phyloP scores from a whole-genome alignment of 2,329 filamentous ascomycete species.

The Xylaria sp. region DNA sequence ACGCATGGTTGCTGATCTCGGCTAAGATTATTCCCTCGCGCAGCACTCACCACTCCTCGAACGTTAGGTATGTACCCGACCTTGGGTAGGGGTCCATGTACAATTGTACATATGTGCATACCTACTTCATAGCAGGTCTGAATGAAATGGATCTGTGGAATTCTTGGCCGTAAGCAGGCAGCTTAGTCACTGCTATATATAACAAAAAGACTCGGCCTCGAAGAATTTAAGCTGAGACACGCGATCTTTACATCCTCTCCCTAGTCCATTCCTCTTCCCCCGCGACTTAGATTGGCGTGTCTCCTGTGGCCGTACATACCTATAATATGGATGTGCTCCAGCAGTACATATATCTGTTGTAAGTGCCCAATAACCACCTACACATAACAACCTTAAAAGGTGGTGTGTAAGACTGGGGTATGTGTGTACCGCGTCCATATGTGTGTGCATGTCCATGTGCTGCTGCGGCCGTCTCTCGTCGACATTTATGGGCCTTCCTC shows the following conservation, averaged over 20 bases:
- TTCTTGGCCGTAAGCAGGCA: too few relatives aligned
- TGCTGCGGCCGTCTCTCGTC: background rate
- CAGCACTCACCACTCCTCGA: slow-evolving; percentile 5
- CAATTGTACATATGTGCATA: background rate
- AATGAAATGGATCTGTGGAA: too few relatives aligned
- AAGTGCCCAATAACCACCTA: background rate
- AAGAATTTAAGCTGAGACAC: background rate
- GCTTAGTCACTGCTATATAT: background rate
- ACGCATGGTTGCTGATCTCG: slow-evolving; percentile 19
- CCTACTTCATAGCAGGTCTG: too few relatives aligned
- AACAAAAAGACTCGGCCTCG: background rate
- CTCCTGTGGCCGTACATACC: background rate
- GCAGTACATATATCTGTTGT: background rate
- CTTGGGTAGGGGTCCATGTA: too few relatives aligned
- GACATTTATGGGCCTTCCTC: background rate
- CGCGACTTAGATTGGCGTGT: background rate
- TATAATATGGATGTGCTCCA: too few relatives aligned
- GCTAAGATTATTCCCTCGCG: slow-evolving; percentile 22
- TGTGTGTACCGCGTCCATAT: background rate
- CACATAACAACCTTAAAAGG: too few relatives aligned
- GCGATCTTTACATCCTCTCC: background rate
- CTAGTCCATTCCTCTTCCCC: background rate
- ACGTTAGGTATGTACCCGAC: too few relatives aligned
- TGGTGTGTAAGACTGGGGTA: too few relatives aligned
- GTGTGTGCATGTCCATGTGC: background rate